Evolutionary conservation across 164 flowering plant genomes (phyloP), one percentile per base, ranked within the genome.

Genomic region (Chloranthus sessilifolius): DNA sequence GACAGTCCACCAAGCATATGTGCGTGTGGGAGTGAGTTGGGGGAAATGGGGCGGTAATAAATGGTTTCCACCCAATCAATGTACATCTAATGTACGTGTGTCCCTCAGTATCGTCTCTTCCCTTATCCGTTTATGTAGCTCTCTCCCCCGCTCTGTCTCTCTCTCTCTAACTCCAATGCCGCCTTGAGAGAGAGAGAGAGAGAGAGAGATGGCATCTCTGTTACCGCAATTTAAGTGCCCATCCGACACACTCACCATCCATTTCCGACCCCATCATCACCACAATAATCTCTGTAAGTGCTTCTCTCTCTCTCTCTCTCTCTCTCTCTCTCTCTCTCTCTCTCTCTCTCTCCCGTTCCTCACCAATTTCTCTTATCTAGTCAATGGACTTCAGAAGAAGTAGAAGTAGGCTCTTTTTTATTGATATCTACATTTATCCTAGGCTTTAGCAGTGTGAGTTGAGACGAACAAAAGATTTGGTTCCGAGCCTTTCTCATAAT

Each of bases 161-260:
- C 14, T 31, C 15, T 7, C 31, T 22, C 4, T 33, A n/a, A 3
- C 8, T 43, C 10, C 7, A 33, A 6, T n/a, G n/a, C n/a, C n/a
- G n/a, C n/a, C n/a, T n/a, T n/a, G n/a, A n/a, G n/a, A n/a, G n/a
- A n/a, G n/a, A 16, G 9, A 19, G 9, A 9, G 3, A 39, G 4
- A 22, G 25, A 6, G 12, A 26, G 11, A n/a, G 20, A 82, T 83
- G 92, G 79, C 86, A 29, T 81, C 82, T 70, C 49, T 84, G 24
- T 44, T 81, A 53, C 83, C 87, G 2, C 85, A 77, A 56, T 79
- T 83, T 70, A 80, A 71, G 58, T 78, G 81, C 63, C 77, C 70
- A 5, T 75, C 78, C 0, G 85, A 79, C 43, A 57, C 69, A 15
- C 67, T 69, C 68, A 63, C 67, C 24, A 28, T 52, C 31, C 70